Base-by-base conservation (phyloP, 768 basidiomycete species). In the Obba rivulosa region DNA sequence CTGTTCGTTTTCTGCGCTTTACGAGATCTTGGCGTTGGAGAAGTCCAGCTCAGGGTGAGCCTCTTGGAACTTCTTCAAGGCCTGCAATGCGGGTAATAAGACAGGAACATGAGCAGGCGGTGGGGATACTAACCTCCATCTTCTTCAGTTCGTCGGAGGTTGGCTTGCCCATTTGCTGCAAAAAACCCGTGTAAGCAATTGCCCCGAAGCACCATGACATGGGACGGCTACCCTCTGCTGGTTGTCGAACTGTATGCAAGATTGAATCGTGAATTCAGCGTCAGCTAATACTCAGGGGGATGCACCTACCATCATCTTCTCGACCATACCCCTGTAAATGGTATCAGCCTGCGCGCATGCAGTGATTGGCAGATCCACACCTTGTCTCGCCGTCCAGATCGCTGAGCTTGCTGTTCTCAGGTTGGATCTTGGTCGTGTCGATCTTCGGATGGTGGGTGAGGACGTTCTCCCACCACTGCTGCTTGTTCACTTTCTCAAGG, bases 381-480 rank as follows among this genome's bases (percentile, higher is more conserved):
- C 90, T 81, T 1, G 95, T 98, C 64, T 98, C 95, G 10, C 86
- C 87, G 60, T 99, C 96, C 18, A 99, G 77, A 61, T 99, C 96
- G 63, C 92, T 88, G 45, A 99, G 75, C 64, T 96, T 95, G 63
- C 93, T 93, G 64, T 97, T 94, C 60, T 85, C 81, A 2, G 96
- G 96, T 59, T 87, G 85, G 56, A 99, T 97, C 72, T 96, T 98
- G 46, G 77, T 87, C 9, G 93, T 96, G 61, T 98, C 89, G 74
- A 98, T 85, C 74, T 93, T 97, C 13, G 96, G 92, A 61, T 96
- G 92, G 60, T 95, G 90, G 2, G 86, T 87, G 43, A 98, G 71
- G 54, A 98, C 86, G 64, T 97, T 93, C 65, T 92, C 89, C 96
- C 96, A 99, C 96, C 96, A 98, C 50, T 88, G 80, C 65, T 88